phyloP scores from a whole-genome alignment of 2,329 filamentous ascomycete genomes.

The Pyricularia pennisetigena region DNA sequence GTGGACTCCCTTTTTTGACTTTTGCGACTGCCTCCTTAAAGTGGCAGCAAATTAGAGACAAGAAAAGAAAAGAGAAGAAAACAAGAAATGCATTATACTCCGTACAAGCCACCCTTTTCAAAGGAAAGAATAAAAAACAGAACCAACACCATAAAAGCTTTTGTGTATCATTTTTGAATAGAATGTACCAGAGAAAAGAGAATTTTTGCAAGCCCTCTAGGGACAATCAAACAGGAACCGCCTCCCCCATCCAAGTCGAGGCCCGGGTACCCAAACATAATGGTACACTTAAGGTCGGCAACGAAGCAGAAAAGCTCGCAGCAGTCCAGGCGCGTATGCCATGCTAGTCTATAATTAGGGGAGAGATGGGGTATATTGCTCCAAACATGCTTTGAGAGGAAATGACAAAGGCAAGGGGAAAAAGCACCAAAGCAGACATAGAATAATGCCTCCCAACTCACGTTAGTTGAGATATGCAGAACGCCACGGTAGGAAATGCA shows the following conservation, averaged over 20 bases:
- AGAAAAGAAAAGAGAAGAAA: neutral
- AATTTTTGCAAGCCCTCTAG: neutral
- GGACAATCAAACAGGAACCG: neutral
- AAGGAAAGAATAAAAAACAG: neutral
- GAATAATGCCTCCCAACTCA: neutral
- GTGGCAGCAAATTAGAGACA: neutral
- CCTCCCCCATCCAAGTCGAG: neutral
- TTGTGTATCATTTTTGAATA: neutral
- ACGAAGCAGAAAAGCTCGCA: neutral
- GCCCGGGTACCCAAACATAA: neutral
- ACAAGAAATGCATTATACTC: neutral
- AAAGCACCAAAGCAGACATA: neutral
- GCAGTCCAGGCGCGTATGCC: neutral
- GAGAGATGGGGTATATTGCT: slow-evolving; percentile 1
- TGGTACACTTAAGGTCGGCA: neutral
- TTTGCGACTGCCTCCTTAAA: neutral
- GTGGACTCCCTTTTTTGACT: neutral
- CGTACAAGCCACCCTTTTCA: neutral
- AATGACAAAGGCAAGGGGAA: neutral
- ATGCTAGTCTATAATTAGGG: slow-evolving; percentile 1
- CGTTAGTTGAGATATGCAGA: neutral
- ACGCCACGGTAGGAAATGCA: neutral
- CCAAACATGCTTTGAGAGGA: neutral
- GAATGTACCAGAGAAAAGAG: neutral
- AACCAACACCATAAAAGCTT: neutral